phyloP scores from a whole-genome alignment of 2,329 filamentous ascomycete species.

The Pezicula radicicola region DNA sequence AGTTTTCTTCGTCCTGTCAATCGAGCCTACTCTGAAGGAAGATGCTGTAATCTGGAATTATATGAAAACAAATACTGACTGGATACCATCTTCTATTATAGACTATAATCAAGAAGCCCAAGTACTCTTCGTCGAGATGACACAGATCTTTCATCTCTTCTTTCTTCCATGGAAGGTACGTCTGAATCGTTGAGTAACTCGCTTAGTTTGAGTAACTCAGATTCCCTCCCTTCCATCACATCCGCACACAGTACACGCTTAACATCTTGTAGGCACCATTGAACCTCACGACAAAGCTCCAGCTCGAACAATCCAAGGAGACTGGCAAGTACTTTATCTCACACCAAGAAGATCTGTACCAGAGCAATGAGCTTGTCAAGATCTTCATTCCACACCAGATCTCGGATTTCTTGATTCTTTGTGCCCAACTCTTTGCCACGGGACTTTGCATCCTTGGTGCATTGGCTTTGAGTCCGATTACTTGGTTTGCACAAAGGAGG shows the following conservation, averaged over 20 bases:
- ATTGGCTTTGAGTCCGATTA: conserved; percentile 45
- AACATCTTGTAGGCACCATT: conserved; percentile 56
- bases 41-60: neutral
- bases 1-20: neutral
- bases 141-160: conserved; percentile 76
- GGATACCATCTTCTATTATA: conserved; percentile 26
- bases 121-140: conserved; percentile 71
- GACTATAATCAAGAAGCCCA: conserved; percentile 65
- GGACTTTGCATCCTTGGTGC: conserved; percentile 61
- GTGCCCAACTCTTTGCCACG: conserved; percentile 65
- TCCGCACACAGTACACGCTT: no score
- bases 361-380: conserved; percentile 70
- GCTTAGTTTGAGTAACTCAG: no score
- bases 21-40: neutral
- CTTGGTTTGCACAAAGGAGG: conserved; percentile 42
- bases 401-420: conserved; percentile 46
- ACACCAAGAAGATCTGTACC: conserved; percentile 79
- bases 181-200: no score
- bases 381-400: conserved; percentile 65
- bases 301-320: conserved; percentile 46
- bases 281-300: conserved; percentile 64
- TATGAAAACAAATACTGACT: no score
- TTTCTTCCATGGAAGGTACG: conserved; percentile 58
- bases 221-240: no score
- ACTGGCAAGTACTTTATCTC: conserved; percentile 63